Evolutionary conservation across 768 basidiomycete species (phyloP), one percentile per base, ranked within the genome.

Genomic region (Termitomyces sp.): DNA sequence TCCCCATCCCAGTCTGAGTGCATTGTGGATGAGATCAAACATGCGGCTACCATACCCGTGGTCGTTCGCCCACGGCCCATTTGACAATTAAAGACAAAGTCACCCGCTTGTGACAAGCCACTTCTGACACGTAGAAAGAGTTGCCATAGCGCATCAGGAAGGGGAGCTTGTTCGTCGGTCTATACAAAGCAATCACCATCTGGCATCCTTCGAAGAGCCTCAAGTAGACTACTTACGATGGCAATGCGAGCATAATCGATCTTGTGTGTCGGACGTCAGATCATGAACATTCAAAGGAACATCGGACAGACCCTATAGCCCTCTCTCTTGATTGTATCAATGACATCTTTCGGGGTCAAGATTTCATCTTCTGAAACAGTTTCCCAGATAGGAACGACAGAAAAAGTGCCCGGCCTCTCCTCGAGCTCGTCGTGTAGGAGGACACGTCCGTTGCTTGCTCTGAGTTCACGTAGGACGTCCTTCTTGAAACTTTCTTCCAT

Each of bases 151-250:
- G 93, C 92, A 42, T 80, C 89, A 0, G 97, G 97, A 18, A 98
- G 78, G 0, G 96, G 96, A 0, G 95, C 93, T 74, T 96, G 95
- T 69, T 99, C 96, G 65, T 98, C 96, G 8, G 94, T 98, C 92
- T 95, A 63, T n/a, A 61, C 8, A 54, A 60, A 54, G 10, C 26
- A 50, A 60, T 37, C 37, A 50, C 6, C 4, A 16, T 24, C 51
- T 22, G 20, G 9, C 58, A 45, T 15, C 24, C 18, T 28, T 26
- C 13, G 51, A 42, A 26, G 37, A 26, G 20, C n/a, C 9, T n/a
- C 39, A 37, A 62, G 24, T 7, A 49, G 33, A 10, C 24, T 16
- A 75, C 88, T 63, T 68, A 94, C 93, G 64, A 98, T 94, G 15
- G 95, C 89, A 24, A 95, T 82, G n/a, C 94, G 85, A 55, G 81